phyloP scores from a whole-genome alignment of 441 rosid genomes.

The Populus tomentosa region DNA sequence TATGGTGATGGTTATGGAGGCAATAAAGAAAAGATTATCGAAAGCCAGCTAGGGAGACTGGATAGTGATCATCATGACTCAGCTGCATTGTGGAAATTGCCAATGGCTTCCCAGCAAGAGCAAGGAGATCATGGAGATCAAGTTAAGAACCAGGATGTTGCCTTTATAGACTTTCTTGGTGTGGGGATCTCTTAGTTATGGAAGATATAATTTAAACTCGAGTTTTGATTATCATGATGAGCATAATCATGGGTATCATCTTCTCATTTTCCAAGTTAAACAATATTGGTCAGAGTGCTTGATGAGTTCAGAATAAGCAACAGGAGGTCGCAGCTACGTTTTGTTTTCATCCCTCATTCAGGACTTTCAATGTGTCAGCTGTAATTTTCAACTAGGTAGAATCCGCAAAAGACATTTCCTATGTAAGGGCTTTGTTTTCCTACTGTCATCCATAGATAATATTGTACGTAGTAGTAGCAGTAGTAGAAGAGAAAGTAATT shows the following conservation, averaged over 20 bases:
- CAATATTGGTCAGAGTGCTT: neutral
- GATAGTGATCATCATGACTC: neutral
- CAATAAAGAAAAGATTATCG: neutral
- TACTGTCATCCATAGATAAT: neutral
- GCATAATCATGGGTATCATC: neutral
- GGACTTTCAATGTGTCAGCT: neutral
- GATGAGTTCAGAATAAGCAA: neutral
- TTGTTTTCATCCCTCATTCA: neutral
- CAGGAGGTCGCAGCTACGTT: neutral
- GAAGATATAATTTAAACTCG: neutral
- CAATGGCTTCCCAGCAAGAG: slow-evolving; percentile 13
- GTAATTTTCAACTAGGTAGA: neutral
- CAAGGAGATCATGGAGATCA: slow-evolving; percentile 21
- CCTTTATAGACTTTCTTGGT: slow-evolving; percentile 54
- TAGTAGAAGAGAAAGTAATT: neutral
- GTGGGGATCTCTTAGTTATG: slow-evolving; percentile 40
- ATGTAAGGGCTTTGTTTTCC: neutral
- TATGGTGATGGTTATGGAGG: neutral
- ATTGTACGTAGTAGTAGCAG: neutral
- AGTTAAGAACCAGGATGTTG: slow-evolving; percentile 19
- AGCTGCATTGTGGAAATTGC: neutral
- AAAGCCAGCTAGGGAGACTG: neutral
- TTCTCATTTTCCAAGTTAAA: neutral
- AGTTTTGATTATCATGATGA: neutral
- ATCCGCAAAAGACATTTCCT: neutral